Base-by-base conservation (phyloP, 805 yeast genomes). In the Lachancea fermentati region DNA sequence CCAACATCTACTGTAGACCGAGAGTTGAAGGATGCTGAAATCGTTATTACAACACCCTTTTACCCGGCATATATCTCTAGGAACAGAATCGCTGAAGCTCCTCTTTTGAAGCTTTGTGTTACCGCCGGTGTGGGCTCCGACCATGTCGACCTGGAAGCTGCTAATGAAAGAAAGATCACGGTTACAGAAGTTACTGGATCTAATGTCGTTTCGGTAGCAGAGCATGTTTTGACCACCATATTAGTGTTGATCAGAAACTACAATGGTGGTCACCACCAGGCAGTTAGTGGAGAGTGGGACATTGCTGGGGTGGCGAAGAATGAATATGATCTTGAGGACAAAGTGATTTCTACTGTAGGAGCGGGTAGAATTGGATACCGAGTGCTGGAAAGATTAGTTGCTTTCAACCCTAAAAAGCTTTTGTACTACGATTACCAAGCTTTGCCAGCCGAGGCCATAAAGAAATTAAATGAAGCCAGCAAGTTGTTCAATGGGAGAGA, bases 121-220 rank as follows among this genome's bases (percentile, higher is more conserved):
- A 84, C 89, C 36, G 94, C 94, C 7, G 94, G 93, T 52, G 88
- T 84, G 44, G 94, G 94, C 9, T 79, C 87, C 15, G 93, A 84
- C 59, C 93, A 84, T 63, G 71, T 83, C 47, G 91, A 83, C 55
- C 70, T 84, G 52, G 72, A 72, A 50, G 83, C 83, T 51, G 67
- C 85, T 48, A 75, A 78, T 50, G 78, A 75, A 48, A 67, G 68
- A 44, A 73, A 76, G 46, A 76, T 84, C 54, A 71, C 82, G 13
- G 93, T 84, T 14, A 61, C 85, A 36, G 93, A 84, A 65, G 93
- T 84, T 40, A 84, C 94, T 19, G 91, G 93, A 5, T 81, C 88
- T 39, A 84, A 84, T 58, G 88, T 83, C 36, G 74, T 72, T 16
- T 79, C n/a, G n/a, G n/a, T n/a, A n/a, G n/a, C n/a, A n/a, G n/a